Conservation (phyloP, 495 filamentous ascomycete genomes). For the Cairneyella variabilis region DNA sequence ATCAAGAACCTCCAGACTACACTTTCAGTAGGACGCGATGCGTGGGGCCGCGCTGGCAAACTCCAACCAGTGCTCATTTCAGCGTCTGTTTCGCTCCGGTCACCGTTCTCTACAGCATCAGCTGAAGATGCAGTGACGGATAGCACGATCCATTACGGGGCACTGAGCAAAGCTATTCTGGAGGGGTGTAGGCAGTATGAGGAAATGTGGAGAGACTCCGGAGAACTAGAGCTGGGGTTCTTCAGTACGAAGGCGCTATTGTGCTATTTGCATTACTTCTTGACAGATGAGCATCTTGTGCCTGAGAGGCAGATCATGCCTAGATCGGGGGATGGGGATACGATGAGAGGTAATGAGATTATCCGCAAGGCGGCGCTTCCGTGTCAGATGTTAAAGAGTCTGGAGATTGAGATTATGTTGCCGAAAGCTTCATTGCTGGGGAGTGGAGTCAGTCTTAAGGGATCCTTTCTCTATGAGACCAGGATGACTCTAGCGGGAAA, state of each 20-base stretch:
- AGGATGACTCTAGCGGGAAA: no score
- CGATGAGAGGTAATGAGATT: neutral
- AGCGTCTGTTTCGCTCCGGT: constrained; percentile 40
- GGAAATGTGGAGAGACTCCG: neutral
- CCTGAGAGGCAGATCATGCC: neutral
- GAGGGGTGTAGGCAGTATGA: constrained; percentile 27
- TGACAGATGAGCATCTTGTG: neutral
- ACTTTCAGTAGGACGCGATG: constrained; percentile 43
- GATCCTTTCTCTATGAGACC: constrained; percentile 3
- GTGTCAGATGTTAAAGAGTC: constrained; percentile 21
- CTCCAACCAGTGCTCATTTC: constrained; percentile 53
- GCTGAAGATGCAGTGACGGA: constrained; percentile 41
- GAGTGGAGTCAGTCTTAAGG: constrained; percentile 39
- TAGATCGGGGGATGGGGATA: no score
- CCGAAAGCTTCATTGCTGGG: constrained; percentile 53
- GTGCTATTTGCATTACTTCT: constrained; percentile 4
- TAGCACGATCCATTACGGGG: constrained; percentile 61
- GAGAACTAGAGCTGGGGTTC: no score
- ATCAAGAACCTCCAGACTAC: constrained; percentile 27
- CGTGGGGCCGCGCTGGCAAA: constrained; percentile 48
- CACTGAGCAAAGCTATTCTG: constrained; percentile 49
- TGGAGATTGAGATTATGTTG: constrained; percentile 39
- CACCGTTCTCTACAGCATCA: constrained; percentile 44
- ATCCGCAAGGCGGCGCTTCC: constrained; percentile 18
- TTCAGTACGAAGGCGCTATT: constrained; percentile 9